These are phyloP conservation scores for Fusarium brevicatenulatum DNA, from an alignment of 2,329 filamentous ascomycete genomes.

Conservation along the genomic window DNA sequence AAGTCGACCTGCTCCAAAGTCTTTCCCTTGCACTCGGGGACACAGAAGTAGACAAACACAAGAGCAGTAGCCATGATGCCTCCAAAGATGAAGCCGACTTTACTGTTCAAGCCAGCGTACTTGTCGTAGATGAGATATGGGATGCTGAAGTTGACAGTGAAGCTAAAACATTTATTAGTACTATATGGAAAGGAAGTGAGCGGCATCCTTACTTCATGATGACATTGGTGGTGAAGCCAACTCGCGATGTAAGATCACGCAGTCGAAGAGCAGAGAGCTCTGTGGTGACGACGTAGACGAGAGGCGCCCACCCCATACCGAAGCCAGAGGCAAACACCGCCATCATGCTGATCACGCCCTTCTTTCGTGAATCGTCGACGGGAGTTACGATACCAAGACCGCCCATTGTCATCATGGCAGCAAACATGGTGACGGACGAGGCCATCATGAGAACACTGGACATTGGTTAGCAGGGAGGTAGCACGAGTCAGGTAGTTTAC, in stretches of 20 bases:
- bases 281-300: slow-evolving; percentile 32
- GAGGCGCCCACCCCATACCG: slow-evolving; percentile 18
- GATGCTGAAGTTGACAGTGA: slow-evolving; percentile 35
- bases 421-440: slow-evolving; percentile 30
- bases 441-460: slow-evolving; percentile 14
- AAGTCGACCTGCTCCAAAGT: slow-evolving; percentile 34
- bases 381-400: slow-evolving; percentile 29
- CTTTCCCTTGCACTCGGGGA: slow-evolving; percentile 35
- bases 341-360: slow-evolving; percentile 40
- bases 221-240: slow-evolving; percentile 30
- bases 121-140: slow-evolving; percentile 34
- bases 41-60: slow-evolving; percentile 30
- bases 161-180: not conserved
- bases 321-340: slow-evolving; percentile 36
- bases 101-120: slow-evolving; percentile 34
- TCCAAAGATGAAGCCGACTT: slow-evolving; percentile 39
- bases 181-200: fast-evolving
- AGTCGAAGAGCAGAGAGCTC: slow-evolving; percentile 34
- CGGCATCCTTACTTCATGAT: slow-evolving; percentile 14
- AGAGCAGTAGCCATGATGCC: not conserved
- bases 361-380: slow-evolving; percentile 29
- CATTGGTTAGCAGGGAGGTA: not conserved
- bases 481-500: fast-evolving
- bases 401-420: slow-evolving; percentile 42
- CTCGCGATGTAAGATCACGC: slow-evolving; percentile 16